Evolutionary conservation across 257 asterid genomes (phyloP), one percentile per base, ranked within the genome.

Genomic region (Solanum peruvianum): DNA sequence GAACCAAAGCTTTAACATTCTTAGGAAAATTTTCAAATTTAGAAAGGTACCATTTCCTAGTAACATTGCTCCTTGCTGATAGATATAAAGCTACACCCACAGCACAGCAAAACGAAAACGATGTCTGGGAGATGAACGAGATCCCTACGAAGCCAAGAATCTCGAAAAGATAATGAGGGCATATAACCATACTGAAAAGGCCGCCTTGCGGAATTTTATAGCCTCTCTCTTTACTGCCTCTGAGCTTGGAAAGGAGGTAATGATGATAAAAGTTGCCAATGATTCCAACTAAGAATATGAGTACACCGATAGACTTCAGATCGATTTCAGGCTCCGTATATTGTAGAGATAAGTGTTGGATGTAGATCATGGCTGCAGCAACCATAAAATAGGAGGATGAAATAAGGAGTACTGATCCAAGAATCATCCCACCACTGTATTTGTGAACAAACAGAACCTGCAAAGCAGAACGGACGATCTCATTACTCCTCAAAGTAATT

Each of bases 201-300:
- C 97, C 96, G 7, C 97, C 96, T 64, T 81, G 87, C 2, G 95
- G 95, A 58, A 94, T 91, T 83, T 90, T 93, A 93, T 95, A 94
- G 52, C 82, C 86, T 35, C 90, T 91, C 3, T 94, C 94, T 20
- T 89, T 93, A 3, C 70, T 5, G 11, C 25, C 88, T 83, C 98
- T 90, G n/a, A 95, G 82, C 45, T 82, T 93, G 13, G 97, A 89
- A 6, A 95, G 96, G 71, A 95, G 88, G 83, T 70, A 90, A 88
- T 94, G 98, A 93, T 95, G 98, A 91, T 95, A 93, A 64, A 95
- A 88, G 73, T 93, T 95, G 10, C 95, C 98, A 31, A 41, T 29
- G 18, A 91, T 91, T 85, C 98, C 97, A 16, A 92, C 13, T n/a
- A 91, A 31, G 73, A 92, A 94, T 25, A 92, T 73, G 5, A 67